These are phyloP conservation scores for Cyclotella sp. DNA, from an alignment of 108 stramenopile species.

Conservation along the genomic window DNA sequence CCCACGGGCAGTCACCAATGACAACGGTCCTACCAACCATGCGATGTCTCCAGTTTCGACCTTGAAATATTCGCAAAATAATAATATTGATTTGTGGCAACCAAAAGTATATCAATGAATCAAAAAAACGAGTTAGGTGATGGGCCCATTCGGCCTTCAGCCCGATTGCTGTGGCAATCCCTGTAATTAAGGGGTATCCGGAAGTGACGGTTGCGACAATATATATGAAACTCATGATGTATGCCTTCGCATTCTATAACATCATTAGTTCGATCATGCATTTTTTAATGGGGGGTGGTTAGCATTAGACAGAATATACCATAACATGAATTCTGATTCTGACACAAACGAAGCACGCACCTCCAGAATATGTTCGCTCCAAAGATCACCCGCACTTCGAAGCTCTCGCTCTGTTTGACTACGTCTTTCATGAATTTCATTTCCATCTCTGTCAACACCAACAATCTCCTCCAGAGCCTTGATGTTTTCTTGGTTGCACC, in stretches of 20 bases:
- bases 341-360: not conserved
- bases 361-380: conserved; percentile 60
- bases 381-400: conserved; percentile 48
- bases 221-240: conserved; percentile 57
- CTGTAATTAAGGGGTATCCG: conserved; percentile 49
- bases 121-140: conserved; percentile 51
- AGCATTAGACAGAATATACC: not conserved
- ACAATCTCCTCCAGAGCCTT: conserved; percentile 56
- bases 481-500: conserved; percentile 53
- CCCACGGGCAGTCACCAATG: conserved; percentile 66
- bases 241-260: conserved; percentile 26
- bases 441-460: conserved; percentile 42
- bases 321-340: not conserved
- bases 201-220: conserved; percentile 49
- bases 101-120: conserved; percentile 65
- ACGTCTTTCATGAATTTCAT: conserved; percentile 36
- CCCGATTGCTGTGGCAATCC: conserved; percentile 40
- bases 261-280: not conserved
- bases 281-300: not conserved
- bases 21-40: conserved; percentile 79
- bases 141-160: conserved; percentile 34
- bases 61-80: conserved; percentile 51
- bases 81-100: conserved; percentile 61
- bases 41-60: conserved; percentile 59
- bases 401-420: conserved; percentile 44